Evolutionary conservation across 1,284 basidiomycete species (phyloP).

Genomic region (Heterobasidion irregulare): DNA sequence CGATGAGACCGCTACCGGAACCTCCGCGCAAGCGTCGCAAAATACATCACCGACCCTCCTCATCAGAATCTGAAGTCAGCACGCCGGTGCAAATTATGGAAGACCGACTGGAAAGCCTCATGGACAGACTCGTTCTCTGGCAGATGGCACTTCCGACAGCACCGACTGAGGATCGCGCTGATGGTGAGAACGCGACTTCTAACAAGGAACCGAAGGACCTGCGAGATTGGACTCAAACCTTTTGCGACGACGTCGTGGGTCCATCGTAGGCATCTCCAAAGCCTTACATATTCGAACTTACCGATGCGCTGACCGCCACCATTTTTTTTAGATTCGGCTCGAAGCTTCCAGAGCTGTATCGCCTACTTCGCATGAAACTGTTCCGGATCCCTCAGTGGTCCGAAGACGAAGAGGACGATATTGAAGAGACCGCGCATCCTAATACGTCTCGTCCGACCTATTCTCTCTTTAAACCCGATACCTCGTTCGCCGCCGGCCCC

Average conservation of each 20-base stretch:
- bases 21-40: slow-evolving; percentile 6
- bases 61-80: slow-evolving; percentile 6
- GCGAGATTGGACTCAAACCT: slow-evolving; percentile 65
- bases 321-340: slow-evolving; percentile 44
- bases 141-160: slow-evolving; percentile 34
- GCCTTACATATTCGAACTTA: neutral
- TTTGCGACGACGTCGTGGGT: slow-evolving; percentile 58
- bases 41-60: slow-evolving; percentile 13
- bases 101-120: slow-evolving; percentile 57
- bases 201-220: slow-evolving; percentile 3
- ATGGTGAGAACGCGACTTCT: slow-evolving; percentile 14
- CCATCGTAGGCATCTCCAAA: slow-evolving; percentile 36
- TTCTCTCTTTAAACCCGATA: slow-evolving; percentile 10
- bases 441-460: slow-evolving; percentile 9
- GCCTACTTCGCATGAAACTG: slow-evolving; percentile 55
- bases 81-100: slow-evolving; percentile 20
- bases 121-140: slow-evolving; percentile 73
- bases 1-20: slow-evolving; percentile 9
- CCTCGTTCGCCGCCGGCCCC: neutral
- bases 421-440: slow-evolving; percentile 13
- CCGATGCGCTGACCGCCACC: neutral
- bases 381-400: slow-evolving; percentile 32
- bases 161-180: slow-evolving; percentile 19
- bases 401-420: slow-evolving; percentile 24
- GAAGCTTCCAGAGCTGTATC: slow-evolving; percentile 43